Evolutionary conservation across 257 asterid species (phyloP), one percentile per base, ranked within the genome.

Genomic region (Anisodus acutangulus): DNA sequence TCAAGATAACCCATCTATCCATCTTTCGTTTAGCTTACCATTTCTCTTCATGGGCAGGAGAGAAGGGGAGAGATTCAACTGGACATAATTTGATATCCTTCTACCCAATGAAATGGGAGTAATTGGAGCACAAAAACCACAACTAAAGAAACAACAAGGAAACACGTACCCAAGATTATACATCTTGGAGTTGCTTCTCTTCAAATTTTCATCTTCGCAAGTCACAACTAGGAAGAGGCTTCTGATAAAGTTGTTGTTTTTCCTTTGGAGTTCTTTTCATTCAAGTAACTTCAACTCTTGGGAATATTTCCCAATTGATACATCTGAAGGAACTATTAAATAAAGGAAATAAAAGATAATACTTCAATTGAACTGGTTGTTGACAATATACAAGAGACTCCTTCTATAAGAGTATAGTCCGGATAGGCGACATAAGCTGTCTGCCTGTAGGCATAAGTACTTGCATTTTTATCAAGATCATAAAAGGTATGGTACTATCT

Each of bases 71-170:
- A 68, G 26, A 68, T 37, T 37, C 76, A 68, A 68, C 51, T 68
- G 76, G 26, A 68, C 26, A 68, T 37, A 68, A 68, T 68, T 37
- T 68, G 76, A 37, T 68, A 15, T 37, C 51, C 76, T 68, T 68
- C 76, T 68, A 68, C 76, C 76, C 51, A 37, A 67, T 68, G 7
- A 11, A 39, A 67, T 22, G 37, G 22, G 76, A 68, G 64, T 68
- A 2, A 22, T 68, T 35, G 9, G 16, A 13, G 76, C 76, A 37
- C 22, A 37, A 15, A 68, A 68, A 68, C 76, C 26, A 15, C 51
- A 68, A 22, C 26, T 22, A 22, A 22, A 22, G 8, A 68, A 37
- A 66, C 76, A 68, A 66, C 47, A 16, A 37, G 76, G 22, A 35
- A 6, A 35, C 45, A 68, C 9, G 47, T 16, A 12, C 45, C 72